These are phyloP conservation scores for Macrocystidia cucumis DNA, from an alignment of 1,284 basidiomycete species.

Conservation along the genomic window DNA sequence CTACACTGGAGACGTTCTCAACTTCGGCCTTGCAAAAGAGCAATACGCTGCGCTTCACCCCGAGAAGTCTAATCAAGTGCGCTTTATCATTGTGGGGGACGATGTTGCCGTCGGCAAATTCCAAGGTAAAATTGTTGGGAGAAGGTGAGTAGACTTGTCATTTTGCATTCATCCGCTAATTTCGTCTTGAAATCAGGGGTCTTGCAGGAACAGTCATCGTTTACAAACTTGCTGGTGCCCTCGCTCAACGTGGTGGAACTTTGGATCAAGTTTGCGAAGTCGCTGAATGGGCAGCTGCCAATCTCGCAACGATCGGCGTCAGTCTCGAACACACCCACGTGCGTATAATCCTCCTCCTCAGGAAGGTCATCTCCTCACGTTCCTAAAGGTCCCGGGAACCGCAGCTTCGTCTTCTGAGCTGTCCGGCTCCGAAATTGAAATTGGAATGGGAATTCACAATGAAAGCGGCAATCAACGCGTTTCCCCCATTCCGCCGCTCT, in stretches of 20 bases:
- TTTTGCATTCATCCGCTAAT: not conserved
- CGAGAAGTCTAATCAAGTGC: constrained; percentile 58
- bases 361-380: not conserved
- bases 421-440: constrained; percentile 65
- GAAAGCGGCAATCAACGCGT: constrained; percentile 75
- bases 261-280: constrained; percentile 71
- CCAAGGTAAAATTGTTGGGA: constrained; percentile 77
- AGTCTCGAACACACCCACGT: constrained; percentile 94
- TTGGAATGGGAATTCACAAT: constrained; percentile 91
- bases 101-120: constrained; percentile 83
- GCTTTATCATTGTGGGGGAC: constrained; percentile 85
- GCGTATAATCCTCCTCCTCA: constrained; percentile 11
- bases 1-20: constrained; percentile 87
- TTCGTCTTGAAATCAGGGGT: constrained; percentile 39
- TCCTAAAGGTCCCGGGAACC: constrained; percentile 71
- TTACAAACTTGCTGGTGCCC: constrained; percentile 87
- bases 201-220: constrained; percentile 86
- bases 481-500: constrained; percentile 63
- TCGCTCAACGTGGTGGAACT: constrained; percentile 64
- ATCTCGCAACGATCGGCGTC: constrained; percentile 79
- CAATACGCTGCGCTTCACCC: constrained; percentile 71
- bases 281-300: constrained; percentile 61
- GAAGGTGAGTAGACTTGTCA: constrained; percentile 38
- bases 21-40: constrained; percentile 90
- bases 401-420: constrained; percentile 54